A percentile compares a stretch with the other conserved stretches of the same genome.
These are phyloP conservation scores for Nicotiana obtusifolia DNA, from an alignment of 257 asterid genomes.

Conservation along the genomic window DNA sequence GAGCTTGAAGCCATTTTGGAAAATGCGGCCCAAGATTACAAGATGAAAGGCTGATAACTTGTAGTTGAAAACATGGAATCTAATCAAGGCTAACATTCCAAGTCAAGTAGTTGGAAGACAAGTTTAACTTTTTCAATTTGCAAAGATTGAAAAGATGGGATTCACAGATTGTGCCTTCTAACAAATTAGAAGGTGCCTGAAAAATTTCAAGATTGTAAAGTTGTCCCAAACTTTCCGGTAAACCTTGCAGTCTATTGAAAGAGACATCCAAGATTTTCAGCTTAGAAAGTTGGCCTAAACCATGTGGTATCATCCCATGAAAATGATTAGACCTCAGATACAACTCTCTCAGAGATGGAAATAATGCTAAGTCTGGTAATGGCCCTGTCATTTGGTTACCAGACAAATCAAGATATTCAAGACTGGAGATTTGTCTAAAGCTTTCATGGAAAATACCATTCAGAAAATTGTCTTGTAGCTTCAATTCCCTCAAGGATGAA, in stretches of 20 bases:
- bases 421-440: background rate
- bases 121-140: constrained; percentile 11
- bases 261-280: background rate
- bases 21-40: constrained; percentile 29
- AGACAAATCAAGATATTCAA: background rate
- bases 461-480: background rate
- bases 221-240: constrained; percentile 6
- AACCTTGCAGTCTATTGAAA: background rate
- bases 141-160: constrained; percentile 13
- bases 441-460: background rate
- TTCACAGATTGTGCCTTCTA: constrained; percentile 25
- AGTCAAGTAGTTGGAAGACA: constrained; percentile 24
- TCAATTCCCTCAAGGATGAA: background rate
- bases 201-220: constrained; percentile 17
- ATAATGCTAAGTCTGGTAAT: background rate
- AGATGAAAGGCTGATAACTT: background rate
- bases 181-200: constrained; percentile 5
- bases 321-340: background rate
- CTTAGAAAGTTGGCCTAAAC: background rate
- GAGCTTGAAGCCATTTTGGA: constrained; percentile 32
- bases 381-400: background rate
- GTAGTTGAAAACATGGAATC: constrained; percentile 21
- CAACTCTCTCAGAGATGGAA: background rate
- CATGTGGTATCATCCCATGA: background rate
- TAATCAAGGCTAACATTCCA: constrained; percentile 9